These are phyloP conservation scores for Metarhizium rileyi DNA, from an alignment of 2,329 filamentous ascomycete genomes.

Conservation along the genomic window DNA sequence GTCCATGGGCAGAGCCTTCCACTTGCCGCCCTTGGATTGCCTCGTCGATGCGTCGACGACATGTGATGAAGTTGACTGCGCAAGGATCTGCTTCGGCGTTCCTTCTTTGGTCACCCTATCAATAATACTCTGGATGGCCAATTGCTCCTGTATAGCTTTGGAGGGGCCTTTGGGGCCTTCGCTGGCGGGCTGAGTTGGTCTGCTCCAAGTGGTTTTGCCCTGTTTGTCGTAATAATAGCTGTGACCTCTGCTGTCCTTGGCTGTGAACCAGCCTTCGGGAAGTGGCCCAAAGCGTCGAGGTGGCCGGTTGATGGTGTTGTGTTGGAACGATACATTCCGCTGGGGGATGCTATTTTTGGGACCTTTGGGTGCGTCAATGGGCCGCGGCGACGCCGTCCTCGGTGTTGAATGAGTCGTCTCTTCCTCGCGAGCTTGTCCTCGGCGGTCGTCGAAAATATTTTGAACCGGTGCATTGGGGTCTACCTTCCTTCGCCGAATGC, in stretches of 20 bases:
- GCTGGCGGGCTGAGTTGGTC: slow-evolving; percentile 60
- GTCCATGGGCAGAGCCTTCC: slow-evolving; percentile 59
- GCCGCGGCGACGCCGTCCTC: slow-evolving; percentile 33
- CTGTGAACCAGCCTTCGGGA: slow-evolving; percentile 78
- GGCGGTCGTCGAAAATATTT: slow-evolving; percentile 54
- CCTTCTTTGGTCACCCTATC: slow-evolving; percentile 68
- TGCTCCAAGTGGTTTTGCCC: slow-evolving; percentile 72
- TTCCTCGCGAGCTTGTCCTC: slow-evolving; percentile 35
- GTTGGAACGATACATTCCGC: slow-evolving; percentile 42
- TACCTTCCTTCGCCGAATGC: slow-evolving; percentile 83
- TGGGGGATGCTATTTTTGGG: slow-evolving; percentile 51
- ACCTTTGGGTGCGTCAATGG: slow-evolving; percentile 45
- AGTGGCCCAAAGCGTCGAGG: slow-evolving; percentile 47
- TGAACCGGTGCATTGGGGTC: slow-evolving; percentile 54
- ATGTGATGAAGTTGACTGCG: slow-evolving; percentile 54
- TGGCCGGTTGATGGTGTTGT: slow-evolving; percentile 33
- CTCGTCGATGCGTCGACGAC: slow-evolving; percentile 37
- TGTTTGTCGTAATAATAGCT: slow-evolving; percentile 79
- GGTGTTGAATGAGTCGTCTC: slow-evolving; percentile 25
- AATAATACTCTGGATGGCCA: slow-evolving; percentile 74
- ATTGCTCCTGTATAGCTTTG: slow-evolving; percentile 52
- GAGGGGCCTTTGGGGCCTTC: slow-evolving; percentile 58
- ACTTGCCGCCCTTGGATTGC: slow-evolving; percentile 59
- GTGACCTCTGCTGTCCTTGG: slow-evolving; percentile 59
- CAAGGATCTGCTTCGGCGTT: slow-evolving; percentile 40